Percentiles rank a stretch among this genome's conserved stretches.
These are phyloP conservation scores for Colletotrichum tanaceti DNA, from an alignment of 2,329 filamentous ascomycete species.

Conservation along the genomic window DNA sequence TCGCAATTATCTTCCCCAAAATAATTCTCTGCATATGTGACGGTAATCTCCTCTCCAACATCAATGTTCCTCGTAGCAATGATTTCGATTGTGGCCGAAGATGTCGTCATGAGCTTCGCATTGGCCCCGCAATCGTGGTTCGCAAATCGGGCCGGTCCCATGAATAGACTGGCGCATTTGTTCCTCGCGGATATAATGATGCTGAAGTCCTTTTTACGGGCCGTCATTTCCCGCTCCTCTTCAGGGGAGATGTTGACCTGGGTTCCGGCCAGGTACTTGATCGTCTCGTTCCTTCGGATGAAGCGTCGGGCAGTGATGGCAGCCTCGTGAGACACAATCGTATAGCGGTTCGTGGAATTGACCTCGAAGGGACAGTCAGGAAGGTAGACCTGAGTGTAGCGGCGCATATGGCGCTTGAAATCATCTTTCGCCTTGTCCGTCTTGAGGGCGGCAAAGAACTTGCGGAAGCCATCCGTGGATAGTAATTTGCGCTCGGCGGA, in stretches of 20 bases:
- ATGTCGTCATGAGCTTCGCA: slow-evolving; percentile 84
- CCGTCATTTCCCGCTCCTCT: slow-evolving; percentile 84
- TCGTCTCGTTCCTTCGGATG: slow-evolving; percentile 83
- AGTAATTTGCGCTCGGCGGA: slow-evolving; percentile 80
- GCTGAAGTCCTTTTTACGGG: slow-evolving; percentile 92
- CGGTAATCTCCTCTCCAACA: slow-evolving; percentile 93
- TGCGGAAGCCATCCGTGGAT: slow-evolving; percentile 76
- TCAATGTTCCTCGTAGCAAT: slow-evolving; percentile 85
- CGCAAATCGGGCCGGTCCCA: slow-evolving; percentile 94
- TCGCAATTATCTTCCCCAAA: slow-evolving; percentile 96
- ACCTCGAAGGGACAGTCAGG: slow-evolving; percentile 97
- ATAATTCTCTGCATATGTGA: slow-evolving; percentile 95
- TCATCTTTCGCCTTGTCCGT: slow-evolving; percentile 84
- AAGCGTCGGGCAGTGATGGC: slow-evolving; percentile 82
- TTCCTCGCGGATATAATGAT: slow-evolving; percentile 94
- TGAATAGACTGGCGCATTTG: slow-evolving; percentile 90
- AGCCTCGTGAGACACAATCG: slow-evolving; percentile 89
- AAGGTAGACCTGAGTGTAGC: slow-evolving; percentile 92
- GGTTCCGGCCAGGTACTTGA: slow-evolving; percentile 92
- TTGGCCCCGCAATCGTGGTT: slow-evolving; percentile 98
- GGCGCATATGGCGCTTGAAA: slow-evolving; percentile 85
- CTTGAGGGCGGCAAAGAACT: slow-evolving; percentile 75
- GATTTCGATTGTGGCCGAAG: slow-evolving; percentile 89
- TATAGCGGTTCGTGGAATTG: slow-evolving; percentile 91
- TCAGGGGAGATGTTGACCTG: slow-evolving; percentile 93